These are phyloP conservation scores for Naganishia kalamii DNA, from an alignment of 768 basidiomycete genomes.

Conservation along the genomic window DNA sequence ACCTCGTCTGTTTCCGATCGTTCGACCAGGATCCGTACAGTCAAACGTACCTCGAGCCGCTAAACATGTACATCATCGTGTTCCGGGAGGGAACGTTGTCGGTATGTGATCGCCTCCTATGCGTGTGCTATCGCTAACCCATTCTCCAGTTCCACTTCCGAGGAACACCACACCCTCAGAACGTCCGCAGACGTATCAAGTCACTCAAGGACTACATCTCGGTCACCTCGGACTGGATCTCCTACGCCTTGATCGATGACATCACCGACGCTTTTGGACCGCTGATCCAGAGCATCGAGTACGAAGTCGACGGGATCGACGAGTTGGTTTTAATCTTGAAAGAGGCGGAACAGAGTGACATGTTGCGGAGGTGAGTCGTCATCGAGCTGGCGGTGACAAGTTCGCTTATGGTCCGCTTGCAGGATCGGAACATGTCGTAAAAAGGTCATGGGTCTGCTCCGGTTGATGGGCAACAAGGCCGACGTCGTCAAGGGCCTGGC, in stretches of 20 bases:
- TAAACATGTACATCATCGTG: constrained; percentile 99
- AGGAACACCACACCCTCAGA: constrained; percentile 93
- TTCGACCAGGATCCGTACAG: constrained; percentile 99
- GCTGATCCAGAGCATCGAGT: constrained; percentile 95
- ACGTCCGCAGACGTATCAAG: constrained; percentile 94
- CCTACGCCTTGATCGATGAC: constrained; percentile 97
- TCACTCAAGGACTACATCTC: constrained; percentile 98
- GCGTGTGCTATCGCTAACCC: neutral
- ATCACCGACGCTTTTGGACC: constrained; percentile 99
- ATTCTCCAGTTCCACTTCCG: constrained; percentile 81
- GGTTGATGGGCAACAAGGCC: constrained; percentile 98
- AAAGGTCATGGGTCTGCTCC: constrained; percentile 95
- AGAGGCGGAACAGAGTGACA: constrained; percentile 93
- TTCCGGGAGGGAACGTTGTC: constrained; percentile 94
- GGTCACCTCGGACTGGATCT: constrained; percentile 99
- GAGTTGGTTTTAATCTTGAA: constrained; percentile 95
- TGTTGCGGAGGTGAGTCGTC: constrained; percentile 63
- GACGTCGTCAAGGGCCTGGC: constrained; percentile 98
- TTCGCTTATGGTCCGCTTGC: neutral
- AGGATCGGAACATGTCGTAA: constrained; percentile 96
- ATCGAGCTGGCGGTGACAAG: neutral
- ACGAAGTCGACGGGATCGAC: constrained; percentile 98
- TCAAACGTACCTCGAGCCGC: constrained; percentile 90
- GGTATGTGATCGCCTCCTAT: constrained; percentile 51
- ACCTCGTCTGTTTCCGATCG: constrained; percentile 96